These are phyloP conservation scores for Dissophora ornata DNA, from an alignment of 192 early-diverging fungal species.

Conservation along the genomic window DNA sequence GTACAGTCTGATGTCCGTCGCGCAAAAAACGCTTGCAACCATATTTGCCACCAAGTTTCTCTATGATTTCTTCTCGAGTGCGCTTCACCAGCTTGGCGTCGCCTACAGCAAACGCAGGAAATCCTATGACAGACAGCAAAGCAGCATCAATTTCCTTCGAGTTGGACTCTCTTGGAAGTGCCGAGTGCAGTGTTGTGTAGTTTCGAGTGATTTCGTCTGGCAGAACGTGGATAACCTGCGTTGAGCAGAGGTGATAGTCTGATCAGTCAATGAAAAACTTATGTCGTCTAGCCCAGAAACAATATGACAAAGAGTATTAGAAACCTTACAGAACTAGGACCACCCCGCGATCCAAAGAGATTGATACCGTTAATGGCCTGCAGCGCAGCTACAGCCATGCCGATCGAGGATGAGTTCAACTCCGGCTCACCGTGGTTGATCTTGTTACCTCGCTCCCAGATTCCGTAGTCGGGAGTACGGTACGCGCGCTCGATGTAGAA, in stretches of 20 bases:
- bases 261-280: background rate
- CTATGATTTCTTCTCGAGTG: constrained; percentile 79
- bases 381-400: constrained; percentile 88
- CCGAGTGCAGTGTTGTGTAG: constrained; percentile 79
- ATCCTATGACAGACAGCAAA: constrained; percentile 84
- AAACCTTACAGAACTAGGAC: constrained; percentile 72
- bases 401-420: constrained; percentile 88
- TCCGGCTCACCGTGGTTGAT: constrained; percentile 88
- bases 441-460: constrained; percentile 93
- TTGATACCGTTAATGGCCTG: constrained; percentile 89
- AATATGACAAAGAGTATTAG: no score
- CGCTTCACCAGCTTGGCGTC: constrained; percentile 71
- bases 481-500: constrained; percentile 90
- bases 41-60: constrained; percentile 83
- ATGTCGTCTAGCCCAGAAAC: no score
- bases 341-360: constrained; percentile 84
- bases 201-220: constrained; percentile 89
- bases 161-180: constrained; percentile 85
- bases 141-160: constrained; percentile 91
- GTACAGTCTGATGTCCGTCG: constrained; percentile 86
- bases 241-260: background rate
- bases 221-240: constrained; percentile 83
- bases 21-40: constrained; percentile 88
- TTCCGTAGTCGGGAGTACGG: constrained; percentile 88
- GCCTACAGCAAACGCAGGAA: constrained; percentile 87